Evolutionary conservation across 306 rosid species (phyloP), one percentile per base, ranked within the genome.

Genomic region (Fagus sylvatica): DNA sequence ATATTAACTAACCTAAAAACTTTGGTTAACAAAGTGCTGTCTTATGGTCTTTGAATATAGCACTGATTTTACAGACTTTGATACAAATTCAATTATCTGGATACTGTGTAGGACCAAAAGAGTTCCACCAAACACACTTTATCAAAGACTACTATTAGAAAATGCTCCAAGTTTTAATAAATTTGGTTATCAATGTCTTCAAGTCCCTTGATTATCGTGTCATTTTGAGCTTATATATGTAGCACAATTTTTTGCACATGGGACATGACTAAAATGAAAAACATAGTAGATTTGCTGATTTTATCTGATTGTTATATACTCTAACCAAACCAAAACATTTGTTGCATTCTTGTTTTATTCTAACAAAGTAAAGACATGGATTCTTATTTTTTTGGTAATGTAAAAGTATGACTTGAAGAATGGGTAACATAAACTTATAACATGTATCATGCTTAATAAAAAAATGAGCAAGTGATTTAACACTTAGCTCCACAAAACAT

Each of bases 171-270:
- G 53, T 75, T 75, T 15, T 34, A 34, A 53, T 17, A 16, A 3
- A 62, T 69, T 56, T 62, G 71, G 70, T 65, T 76, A 64, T 78
- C 76, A 71, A 82, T 74, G 68, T 61, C 53, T 39, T 49, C 57
- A 74, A 69, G 60, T 68, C 74, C 71, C 17, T 4, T 60, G 22
- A 65, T 41, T 39, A 68, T 82, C 46, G 5, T 42, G 16, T 16
- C 7, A 3, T 15, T 62, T 5, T 34, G 5, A 62, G 43, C 43
- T 62, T 36, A 33, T 5, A 7, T 19, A 22, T 51, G 33, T 3
- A 53, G 57, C 28, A 56, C 11, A 22, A 19, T 56, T 19, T 51
- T 22, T 56, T 56, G 32, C 62, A 55, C 32, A 56, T 22, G 28
- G 28, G 28, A 22, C 28, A 22, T 22, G 28, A 22, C 28, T 22